Percentiles rank a stretch among this genome's conserved stretches.
Evolutionary conservation across 805 yeast genomes (phyloP).

Genomic region (Candida chauliodis): DNA sequence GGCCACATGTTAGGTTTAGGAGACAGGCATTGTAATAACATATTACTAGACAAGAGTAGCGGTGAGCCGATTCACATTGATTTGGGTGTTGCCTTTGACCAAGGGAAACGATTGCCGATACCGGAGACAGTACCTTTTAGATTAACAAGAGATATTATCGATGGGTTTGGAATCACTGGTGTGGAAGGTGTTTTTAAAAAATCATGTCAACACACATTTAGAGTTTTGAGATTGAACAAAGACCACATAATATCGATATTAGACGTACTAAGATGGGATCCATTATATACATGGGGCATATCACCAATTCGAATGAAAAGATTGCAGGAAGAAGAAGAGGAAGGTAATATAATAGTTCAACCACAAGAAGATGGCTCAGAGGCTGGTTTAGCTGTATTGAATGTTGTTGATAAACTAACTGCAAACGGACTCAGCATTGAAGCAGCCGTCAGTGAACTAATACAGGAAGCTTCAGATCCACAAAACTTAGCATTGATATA

Average conservation of each 20-base stretch:
- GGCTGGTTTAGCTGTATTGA: constrained; percentile 73
- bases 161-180: constrained; percentile 88
- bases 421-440: constrained; percentile 73
- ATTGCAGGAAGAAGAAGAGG: constrained; percentile 34
- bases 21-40: constrained; percentile 90
- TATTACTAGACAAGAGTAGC: constrained; percentile 69
- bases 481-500: constrained; percentile 70
- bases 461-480: constrained; percentile 69
- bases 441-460: constrained; percentile 77
- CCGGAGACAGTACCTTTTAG: constrained; percentile 96
- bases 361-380: constrained; percentile 54
- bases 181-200: constrained; percentile 70
- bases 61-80: constrained; percentile 97
- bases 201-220: constrained; percentile 69
- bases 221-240: constrained; percentile 59
- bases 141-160: constrained; percentile 80
- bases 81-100: constrained; percentile 94
- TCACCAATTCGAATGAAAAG: constrained; percentile 66
- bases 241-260: constrained; percentile 76
- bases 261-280: constrained; percentile 88
- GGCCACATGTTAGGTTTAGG: constrained; percentile 91
- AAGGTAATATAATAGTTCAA: constrained; percentile 13
- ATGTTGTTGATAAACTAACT: constrained; percentile 65
- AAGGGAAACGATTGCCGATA: constrained; percentile 75
- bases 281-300: constrained; percentile 85